Evolutionary conservation across 768 basidiomycete genomes (phyloP).

Genomic region (Hortiboletus flavorubellus): DNA sequence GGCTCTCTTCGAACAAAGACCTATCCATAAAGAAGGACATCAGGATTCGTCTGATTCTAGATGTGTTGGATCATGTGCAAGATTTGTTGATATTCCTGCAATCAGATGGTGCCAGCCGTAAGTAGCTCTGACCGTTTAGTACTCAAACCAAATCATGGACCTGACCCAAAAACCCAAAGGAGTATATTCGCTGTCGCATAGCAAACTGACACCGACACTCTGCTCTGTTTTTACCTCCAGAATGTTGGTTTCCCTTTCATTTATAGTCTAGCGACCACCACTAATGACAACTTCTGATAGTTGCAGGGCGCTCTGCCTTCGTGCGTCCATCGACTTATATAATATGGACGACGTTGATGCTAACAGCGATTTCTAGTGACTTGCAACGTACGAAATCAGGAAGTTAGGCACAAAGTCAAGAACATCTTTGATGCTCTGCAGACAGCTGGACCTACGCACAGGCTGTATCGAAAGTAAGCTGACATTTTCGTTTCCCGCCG

Average conservation of each 20-base stretch:
- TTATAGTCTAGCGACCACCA: not conserved
- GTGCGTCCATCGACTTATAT: slow-evolving; percentile 33
- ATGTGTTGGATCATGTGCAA: slow-evolving; percentile 18
- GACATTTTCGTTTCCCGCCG: too few relatives aligned
- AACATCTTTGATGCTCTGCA: slow-evolving; percentile 8
- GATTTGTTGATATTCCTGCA: slow-evolving; percentile 30
- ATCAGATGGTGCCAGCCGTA: slow-evolving; percentile 26
- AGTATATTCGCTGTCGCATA: not conserved
- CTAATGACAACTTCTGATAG: slow-evolving; percentile 27
- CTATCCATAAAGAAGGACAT: slow-evolving; percentile 12
- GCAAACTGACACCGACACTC: slow-evolving; percentile 10
- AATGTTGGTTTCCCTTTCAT: slow-evolving; percentile 36
- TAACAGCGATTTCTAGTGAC: not conserved
- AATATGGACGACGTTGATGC: not conserved
- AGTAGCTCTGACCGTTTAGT: not conserved
- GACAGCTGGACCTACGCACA: not conserved
- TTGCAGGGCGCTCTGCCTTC: slow-evolving; percentile 44
- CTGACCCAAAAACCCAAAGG: not conserved
- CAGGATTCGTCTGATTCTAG: not conserved
- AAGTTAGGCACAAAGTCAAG: not conserved
- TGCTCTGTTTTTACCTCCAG: slow-evolving; percentile 44
- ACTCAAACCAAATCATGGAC: too few relatives aligned
- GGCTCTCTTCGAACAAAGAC: slow-evolving; percentile 35
- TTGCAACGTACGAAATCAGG: slow-evolving; percentile 23
- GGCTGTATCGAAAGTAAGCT: slow-evolving; percentile 8